Percentiles rank a stretch among this genome's conserved stretches.
phyloP scores from a whole-genome alignment of 805 yeast species.

The Teunomyces funiuensis region DNA sequence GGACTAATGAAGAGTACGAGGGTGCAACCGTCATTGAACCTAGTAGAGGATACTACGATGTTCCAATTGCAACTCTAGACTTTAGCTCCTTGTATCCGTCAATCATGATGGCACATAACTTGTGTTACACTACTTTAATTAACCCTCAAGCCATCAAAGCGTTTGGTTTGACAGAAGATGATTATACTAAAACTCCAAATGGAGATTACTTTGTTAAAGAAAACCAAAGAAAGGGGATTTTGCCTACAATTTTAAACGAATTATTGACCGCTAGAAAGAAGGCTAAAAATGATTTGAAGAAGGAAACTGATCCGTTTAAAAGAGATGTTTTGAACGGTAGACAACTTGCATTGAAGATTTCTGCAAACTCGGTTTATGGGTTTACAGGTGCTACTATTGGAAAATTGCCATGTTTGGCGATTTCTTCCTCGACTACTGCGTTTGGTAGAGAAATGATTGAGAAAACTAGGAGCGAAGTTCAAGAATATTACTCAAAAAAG shows the following conservation, averaged over 20 bases:
- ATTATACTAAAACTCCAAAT: constrained; percentile 85
- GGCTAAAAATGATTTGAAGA: constrained; percentile 87
- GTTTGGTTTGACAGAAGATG: constrained; percentile 62
- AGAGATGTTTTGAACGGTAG: constrained; percentile 94
- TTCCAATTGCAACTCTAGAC: constrained; percentile 96
- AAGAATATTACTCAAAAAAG: constrained; percentile 69
- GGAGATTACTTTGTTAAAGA: constrained; percentile 86
- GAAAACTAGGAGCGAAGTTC: constrained; percentile 82
- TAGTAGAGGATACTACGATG: constrained; percentile 89
- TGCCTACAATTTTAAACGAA: constrained; percentile 90
- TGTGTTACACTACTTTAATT: constrained; percentile 89
- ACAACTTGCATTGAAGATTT: constrained; percentile 91
- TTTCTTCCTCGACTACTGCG: constrained; percentile 92
- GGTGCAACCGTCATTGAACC: constrained; percentile 99
- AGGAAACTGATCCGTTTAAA: constrained; percentile 92
- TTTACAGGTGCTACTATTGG: constrained; percentile 99
- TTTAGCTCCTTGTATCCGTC: constrained; percentile 97
- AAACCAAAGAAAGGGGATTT: constrained; percentile 70
- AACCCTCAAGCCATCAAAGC: constrained; percentile 67
- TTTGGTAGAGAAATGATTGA: constrained; percentile 98
- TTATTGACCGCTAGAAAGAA: constrained; percentile 87
- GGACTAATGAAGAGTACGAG: constrained; percentile 88
- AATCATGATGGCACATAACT: constrained; percentile 98
- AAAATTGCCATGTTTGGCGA: constrained; percentile 92
- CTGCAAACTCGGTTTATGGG: constrained; percentile 98